Base-by-base conservation (phyloP, 139 green algal genomes). In the Tetratostichococcus sp. region DNA sequence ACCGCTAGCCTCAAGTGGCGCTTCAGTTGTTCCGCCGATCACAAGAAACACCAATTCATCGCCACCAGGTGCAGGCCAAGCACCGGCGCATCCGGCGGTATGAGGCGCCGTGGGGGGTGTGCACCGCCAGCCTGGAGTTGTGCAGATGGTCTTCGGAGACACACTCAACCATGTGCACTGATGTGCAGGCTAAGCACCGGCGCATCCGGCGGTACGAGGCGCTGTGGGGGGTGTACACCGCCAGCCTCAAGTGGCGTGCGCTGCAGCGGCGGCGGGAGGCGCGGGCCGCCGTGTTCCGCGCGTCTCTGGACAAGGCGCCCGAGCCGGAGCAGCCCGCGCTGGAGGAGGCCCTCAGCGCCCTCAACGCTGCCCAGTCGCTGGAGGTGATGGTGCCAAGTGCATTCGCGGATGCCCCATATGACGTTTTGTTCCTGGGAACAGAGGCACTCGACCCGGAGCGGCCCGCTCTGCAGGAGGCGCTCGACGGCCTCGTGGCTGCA, bases 181-280 rank as follows among this genome's bases (percentile, higher is more conserved):
- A n/a, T n/a, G n/a, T n/a, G n/a, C n/a, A n/a, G n/a, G n/a, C n/a
- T n/a, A n/a, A n/a, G n/a, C 39, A 50, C 39, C 77, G 88, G 26
- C 74, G 73, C 28, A 85, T 92, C 22, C 85, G 89, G 11, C 84
- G 89, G 58, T 97, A 86, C 85, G 87, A 93, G 22, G 77, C 90
- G 42, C 79, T 97, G 73, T 93, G 84, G 76, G 77, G 67, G 5
- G 81, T 93, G 42, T 74, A 86, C 23, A 67, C 69, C 50, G 34
- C 80, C 43, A 79, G 72, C 6, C 68, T 79, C 31, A 67, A 69
- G 30, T 89, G 79, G 79, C 68, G 72, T 2, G 73, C 79, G 23
- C 70, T 90, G 68, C 68, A 84, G 68, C 59, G 75, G 42, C 77
- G 74, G 32, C 80, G 76, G 19, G 76, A 85, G 71, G 65, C 70